These are phyloP conservation scores for Backusella psychrophila DNA, from an alignment of 192 early-diverging fungal species.

Conservation along the genomic window DNA sequence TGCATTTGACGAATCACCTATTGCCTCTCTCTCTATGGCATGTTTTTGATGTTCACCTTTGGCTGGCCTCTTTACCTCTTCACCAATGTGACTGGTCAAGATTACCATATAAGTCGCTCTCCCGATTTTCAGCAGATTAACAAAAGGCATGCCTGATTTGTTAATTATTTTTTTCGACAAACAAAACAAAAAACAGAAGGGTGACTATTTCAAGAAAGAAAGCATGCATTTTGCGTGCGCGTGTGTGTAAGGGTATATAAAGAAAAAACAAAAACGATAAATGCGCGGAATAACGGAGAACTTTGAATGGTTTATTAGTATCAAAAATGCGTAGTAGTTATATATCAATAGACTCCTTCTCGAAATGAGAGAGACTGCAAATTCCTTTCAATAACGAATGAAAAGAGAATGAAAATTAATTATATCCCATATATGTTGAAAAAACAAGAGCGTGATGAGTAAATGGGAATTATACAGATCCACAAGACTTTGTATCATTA, in stretches of 20 bases:
- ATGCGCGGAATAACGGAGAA: neutral
- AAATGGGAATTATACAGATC: neutral
- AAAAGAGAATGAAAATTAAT: neutral
- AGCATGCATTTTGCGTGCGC: neutral
- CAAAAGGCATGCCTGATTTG: neutral
- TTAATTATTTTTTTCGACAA: neutral
- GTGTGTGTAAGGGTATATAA: neutral
- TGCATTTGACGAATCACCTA: too few relatives aligned
- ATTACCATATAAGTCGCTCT: neutral
- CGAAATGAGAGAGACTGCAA: neutral
- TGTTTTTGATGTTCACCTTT: too few relatives aligned
- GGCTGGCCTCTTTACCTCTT: too few relatives aligned
- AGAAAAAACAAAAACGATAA: neutral
- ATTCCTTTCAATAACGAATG: neutral
- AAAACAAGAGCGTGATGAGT: neutral
- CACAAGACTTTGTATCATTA: neutral
- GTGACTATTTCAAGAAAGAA: neutral
- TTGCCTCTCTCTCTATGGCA: too few relatives aligned
- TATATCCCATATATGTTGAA: too few relatives aligned
- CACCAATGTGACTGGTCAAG: too few relatives aligned
- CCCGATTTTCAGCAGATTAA: neutral
- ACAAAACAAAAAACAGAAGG: neutral
- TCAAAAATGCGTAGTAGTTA: neutral
- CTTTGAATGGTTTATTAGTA: neutral
- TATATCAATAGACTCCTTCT: neutral